Percentiles rank a stretch among this genome's conserved stretches.
phyloP scores from a whole-genome alignment of 116 monocot species.

The Posidonia oceanica region DNA sequence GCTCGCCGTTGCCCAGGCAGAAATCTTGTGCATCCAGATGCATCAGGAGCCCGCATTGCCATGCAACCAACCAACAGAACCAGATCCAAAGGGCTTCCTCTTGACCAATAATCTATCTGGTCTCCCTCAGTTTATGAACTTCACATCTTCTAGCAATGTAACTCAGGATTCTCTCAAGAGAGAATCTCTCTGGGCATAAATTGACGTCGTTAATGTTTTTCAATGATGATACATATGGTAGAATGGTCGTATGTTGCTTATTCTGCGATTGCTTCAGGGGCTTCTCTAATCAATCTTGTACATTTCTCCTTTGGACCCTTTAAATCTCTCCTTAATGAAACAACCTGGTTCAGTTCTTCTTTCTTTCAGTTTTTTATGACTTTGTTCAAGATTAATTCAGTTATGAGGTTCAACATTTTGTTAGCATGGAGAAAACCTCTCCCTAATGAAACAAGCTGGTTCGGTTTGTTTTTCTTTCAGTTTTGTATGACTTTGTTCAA shows the following conservation, averaged over 20 bases:
- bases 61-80: slow-evolving; percentile 1
- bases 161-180: slow-evolving; percentile 68
- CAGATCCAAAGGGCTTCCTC: slow-evolving; percentile 7
- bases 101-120: slow-evolving; percentile 22
- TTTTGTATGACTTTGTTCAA: no score
- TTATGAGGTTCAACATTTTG: no score
- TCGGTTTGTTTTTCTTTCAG: no score
- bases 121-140: slow-evolving; percentile 46
- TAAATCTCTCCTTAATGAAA: neutral
- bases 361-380: neutral
- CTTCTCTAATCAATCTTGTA: neutral
- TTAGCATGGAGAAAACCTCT: no score
- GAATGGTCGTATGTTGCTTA: neutral
- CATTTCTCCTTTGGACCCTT: neutral
- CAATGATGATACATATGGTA: neutral
- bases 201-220: neutral
- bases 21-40: slow-evolving; percentile 82
- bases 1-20: slow-evolving; percentile 75
- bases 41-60: slow-evolving; percentile 33
- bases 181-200: slow-evolving; percentile 81
- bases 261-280: no score
- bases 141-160: slow-evolving; percentile 29
- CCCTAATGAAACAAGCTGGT: no score
- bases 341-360: neutral
- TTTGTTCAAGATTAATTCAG: neutral